Base-by-base conservation (phyloP, 2,329 filamentous ascomycete species). In the Keithomyces neogunnii region DNA sequence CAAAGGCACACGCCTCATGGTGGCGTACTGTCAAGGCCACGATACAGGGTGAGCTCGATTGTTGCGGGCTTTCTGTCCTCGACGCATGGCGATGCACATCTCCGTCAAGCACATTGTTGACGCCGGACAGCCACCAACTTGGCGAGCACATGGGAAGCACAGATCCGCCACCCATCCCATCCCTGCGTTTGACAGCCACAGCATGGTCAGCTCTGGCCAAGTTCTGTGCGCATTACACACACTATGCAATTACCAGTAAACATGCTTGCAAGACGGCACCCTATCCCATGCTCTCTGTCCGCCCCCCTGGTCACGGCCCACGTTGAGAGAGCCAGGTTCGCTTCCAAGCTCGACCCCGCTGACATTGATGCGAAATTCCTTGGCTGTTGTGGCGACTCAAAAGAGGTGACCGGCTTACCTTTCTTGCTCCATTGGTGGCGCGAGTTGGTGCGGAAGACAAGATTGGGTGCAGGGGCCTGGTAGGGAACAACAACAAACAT, bases 311-410 rank as follows among this genome's bases (percentile, higher is more conserved):
- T 44, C 48, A 48, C 36, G 47, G 44, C 40, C 45, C 47, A 49
- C 39, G 45, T 48, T 51, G 11, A n/a, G 39, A 45, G 50, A 35
- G 35, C 42, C 47, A 50, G 50, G 44, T 36, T 29, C 43, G 39
- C 31, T 46, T 44, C 47, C 19, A 47, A 42, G 38, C 13, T 46
- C 31, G 44, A 42, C 44, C 48, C 48, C 48, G 51, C 46, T 31
- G 46, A 35, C 48, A 42, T 52, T 44, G 33, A 42, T 50, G 53
- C 49, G 53, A 55, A 19, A 53, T 46, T 50, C 26, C 51, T 53
- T 56, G 53, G 47, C 45, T 50, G 48, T 36, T 31, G 49, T 51
- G 48, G 50, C 48, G 50, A 52, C 33, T 19, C 19, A 19, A 19
- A 19, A 19, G 19, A 19, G 19, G 19, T 19, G 19, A 19, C 19